Conservation (phyloP, 1,139 yeast genomes). For the Suhomyces taliae region DNA sequence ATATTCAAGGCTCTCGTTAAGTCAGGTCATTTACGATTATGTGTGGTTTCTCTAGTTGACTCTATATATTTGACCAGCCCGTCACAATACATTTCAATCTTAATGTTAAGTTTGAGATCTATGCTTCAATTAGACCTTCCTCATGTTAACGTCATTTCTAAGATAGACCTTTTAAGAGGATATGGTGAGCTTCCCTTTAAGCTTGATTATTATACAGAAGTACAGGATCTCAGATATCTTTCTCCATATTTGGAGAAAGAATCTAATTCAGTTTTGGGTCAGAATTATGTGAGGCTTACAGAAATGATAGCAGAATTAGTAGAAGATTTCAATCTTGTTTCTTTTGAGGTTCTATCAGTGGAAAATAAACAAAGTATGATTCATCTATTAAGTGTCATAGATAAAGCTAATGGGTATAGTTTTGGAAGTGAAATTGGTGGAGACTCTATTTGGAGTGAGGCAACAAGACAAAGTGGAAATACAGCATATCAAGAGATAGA, state of each 20-base stretch:
- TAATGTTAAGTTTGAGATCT: conserved; percentile 75
- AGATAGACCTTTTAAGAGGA: conserved; percentile 74
- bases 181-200: conserved; percentile 67
- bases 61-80: conserved; percentile 84
- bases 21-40: conserved; percentile 65
- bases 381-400: conserved; percentile 69
- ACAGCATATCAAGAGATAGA: conserved; percentile 56
- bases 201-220: conserved; percentile 88
- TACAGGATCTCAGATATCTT: conserved; percentile 73
- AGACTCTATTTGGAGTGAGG: conserved; percentile 94
- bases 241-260: conserved; percentile 73
- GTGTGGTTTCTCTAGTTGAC: conserved; percentile 86
- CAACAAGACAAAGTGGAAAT: conserved; percentile 74
- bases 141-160: conserved; percentile 61
- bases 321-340: conserved; percentile 82
- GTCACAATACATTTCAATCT: conserved; percentile 83
- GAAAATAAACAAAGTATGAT: conserved; percentile 95
- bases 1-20: conserved; percentile 40
- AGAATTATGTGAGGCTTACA: conserved; percentile 67
- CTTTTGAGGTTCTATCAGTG: conserved; percentile 84
- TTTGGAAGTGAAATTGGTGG: conserved; percentile 97
- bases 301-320: conserved; percentile 80
- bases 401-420: conserved; percentile 89
- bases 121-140: conserved; percentile 50
- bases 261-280: conserved; percentile 58